Percentiles rank a stretch among this genome's conserved stretches.
phyloP scores from a whole-genome alignment of 768 basidiomycete genomes.

The Lanmaoa rubissima region DNA sequence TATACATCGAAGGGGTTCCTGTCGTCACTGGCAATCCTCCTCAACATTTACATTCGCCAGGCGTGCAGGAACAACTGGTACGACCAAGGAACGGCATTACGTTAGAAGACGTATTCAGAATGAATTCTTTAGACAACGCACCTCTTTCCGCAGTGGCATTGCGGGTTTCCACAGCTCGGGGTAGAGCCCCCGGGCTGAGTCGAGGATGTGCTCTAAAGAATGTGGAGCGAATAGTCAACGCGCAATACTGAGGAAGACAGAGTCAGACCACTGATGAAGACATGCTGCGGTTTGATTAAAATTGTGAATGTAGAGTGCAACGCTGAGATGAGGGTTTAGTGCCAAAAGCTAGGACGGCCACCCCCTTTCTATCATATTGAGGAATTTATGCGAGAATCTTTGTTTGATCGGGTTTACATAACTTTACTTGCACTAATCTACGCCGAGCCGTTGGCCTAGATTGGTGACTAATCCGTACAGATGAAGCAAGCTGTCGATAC shows the following conservation, averaged over 20 bases:
- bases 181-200: background rate
- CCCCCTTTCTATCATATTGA: background rate
- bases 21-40: too few relatives aligned
- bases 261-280: constrained; percentile 8
- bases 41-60: constrained; percentile 17
- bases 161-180: constrained; percentile 20
- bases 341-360: background rate
- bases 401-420: background rate
- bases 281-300: background rate
- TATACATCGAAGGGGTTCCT: background rate
- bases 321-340: background rate
- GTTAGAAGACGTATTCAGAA: background rate
- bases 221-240: background rate
- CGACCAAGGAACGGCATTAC: background rate
- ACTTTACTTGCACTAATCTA: too few relatives aligned
- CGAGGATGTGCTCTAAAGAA: constrained; percentile 2
- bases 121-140: background rate
- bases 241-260: background rate
- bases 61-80: constrained; percentile 13
- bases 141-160: constrained; percentile 16
- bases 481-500: too few relatives aligned
- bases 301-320: background rate
- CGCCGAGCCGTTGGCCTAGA: too few relatives aligned
- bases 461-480: too few relatives aligned
- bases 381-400: constrained; percentile 1